These are phyloP conservation scores for Angophora floribunda DNA, from an alignment of 345 rosid species.

Conservation along the genomic window DNA sequence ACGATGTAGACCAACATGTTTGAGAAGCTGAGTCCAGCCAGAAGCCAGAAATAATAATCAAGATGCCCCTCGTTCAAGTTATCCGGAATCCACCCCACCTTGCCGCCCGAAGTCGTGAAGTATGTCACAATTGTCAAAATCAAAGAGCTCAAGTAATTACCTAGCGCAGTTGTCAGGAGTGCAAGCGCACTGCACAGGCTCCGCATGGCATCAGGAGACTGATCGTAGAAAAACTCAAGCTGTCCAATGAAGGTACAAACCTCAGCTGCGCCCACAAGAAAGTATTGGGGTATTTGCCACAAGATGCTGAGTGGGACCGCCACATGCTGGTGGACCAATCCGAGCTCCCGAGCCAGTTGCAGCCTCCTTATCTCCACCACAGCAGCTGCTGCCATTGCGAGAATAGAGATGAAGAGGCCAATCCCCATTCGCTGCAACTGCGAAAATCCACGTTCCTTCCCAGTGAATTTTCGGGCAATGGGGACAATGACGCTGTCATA, in stretches of 20 bases:
- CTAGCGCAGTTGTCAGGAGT: conserved; percentile 66
- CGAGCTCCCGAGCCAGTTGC: conserved; percentile 64
- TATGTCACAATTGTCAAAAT: conserved; percentile 69
- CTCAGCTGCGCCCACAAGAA: conserved; percentile 84
- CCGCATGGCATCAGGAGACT: conserved; percentile 94
- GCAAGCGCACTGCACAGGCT: conserved; percentile 78
- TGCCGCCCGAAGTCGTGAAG: conserved; percentile 52
- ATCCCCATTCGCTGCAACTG: conserved; percentile 91
- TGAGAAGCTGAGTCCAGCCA: conserved; percentile 64
- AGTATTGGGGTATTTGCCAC: conserved; percentile 93
- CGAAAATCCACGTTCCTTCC: conserved; percentile 82
- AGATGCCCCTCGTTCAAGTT: conserved; percentile 87
- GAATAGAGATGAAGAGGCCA: conserved; percentile 67
- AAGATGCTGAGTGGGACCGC: conserved; percentile 67
- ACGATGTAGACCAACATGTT: conserved; percentile 59
- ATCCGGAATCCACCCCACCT: conserved; percentile 79
- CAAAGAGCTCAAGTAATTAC: conserved; percentile 78
- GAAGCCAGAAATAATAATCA: conserved; percentile 90
- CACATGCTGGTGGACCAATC: conserved; percentile 33
- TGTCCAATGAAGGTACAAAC: conserved; percentile 76
- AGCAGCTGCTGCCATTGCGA: conserved; percentile 82
- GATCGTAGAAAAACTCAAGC: conserved; percentile 89
- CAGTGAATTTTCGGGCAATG: conserved; percentile 66
- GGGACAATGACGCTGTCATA: conserved; percentile 77
- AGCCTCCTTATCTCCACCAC: conserved; percentile 64